A percentile compares a stretch with the other conserved stretches of the same genome.
These are phyloP conservation scores for Diplodia mutila DNA, from an alignment of 2,329 filamentous ascomycete species.

Conservation along the genomic window DNA sequence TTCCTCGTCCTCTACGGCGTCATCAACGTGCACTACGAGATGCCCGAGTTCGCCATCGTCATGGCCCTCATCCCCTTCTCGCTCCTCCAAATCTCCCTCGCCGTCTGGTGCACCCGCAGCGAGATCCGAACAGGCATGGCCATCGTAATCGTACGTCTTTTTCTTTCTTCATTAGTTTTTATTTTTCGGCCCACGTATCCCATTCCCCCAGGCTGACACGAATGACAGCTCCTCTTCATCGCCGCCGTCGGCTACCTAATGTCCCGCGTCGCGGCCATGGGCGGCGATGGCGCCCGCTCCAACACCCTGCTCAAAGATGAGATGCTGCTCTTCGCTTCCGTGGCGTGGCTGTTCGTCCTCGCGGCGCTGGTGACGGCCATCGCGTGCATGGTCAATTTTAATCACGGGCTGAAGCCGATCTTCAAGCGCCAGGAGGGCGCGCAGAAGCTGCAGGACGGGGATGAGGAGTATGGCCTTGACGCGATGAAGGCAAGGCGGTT, in stretches of 20 bases:
- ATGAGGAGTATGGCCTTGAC: not conserved
- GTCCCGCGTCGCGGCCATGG: constrained; percentile 31
- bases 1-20: constrained; percentile 35
- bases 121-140: constrained; percentile 29
- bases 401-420: constrained; percentile 32
- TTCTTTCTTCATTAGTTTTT: too few species aligned
- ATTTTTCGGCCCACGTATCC: too few species aligned
- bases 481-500: not conserved
- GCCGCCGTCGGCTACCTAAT: constrained; percentile 32
- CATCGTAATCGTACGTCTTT: constrained; percentile 29
- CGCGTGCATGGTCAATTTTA: constrained; percentile 33
- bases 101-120: constrained; percentile 28
- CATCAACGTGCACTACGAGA: constrained; percentile 31
- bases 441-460: not conserved
- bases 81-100: constrained; percentile 26
- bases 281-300: constrained; percentile 22
- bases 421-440: constrained; percentile 24
- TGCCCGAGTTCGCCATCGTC: constrained; percentile 33
- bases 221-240: constrained; percentile 25
- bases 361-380: constrained; percentile 24
- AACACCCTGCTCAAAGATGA: constrained; percentile 32
- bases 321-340: constrained; percentile 31
- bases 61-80: constrained; percentile 32
- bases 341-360: constrained; percentile 26
- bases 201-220: not conserved